Evolutionary conservation across 257 asterid species (phyloP).

Genomic region (Capsicum baccatum): DNA sequence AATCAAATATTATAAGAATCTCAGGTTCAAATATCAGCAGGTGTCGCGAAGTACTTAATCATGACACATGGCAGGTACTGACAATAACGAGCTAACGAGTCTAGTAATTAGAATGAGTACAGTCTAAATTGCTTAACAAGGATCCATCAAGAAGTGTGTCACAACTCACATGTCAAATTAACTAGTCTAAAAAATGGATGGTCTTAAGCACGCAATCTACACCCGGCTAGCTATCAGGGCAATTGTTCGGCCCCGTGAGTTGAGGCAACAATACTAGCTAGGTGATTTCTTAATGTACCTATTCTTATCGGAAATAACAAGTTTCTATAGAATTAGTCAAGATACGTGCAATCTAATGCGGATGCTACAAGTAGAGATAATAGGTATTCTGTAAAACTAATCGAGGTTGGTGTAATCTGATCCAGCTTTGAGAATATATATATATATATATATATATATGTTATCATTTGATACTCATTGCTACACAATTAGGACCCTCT

Average conservation of each 20-base stretch:
- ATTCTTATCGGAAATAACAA: not conserved
- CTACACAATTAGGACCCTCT: slow-evolving; percentile 19
- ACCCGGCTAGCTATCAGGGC: not conserved
- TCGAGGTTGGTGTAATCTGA: not conserved
- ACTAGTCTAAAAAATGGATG: not conserved
- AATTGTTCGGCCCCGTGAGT: not conserved
- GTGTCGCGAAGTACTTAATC: not conserved
- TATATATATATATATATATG: not conserved
- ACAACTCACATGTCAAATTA: not conserved
- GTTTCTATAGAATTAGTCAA: not conserved
- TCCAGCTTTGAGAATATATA: not conserved
- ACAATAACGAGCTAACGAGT: not conserved
- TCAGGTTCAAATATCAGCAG: not conserved
- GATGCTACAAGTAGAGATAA: not conserved
- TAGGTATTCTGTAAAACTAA: not conserved
- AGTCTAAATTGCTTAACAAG: not conserved
- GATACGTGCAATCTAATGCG: not conserved
- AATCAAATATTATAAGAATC: too few species aligned
- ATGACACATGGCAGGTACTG: not conserved
- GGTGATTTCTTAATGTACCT: not conserved
- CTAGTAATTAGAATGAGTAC: not conserved
- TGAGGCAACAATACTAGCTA: not conserved
- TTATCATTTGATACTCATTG: not conserved
- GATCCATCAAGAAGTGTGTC: not conserved
- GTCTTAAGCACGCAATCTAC: not conserved